These are phyloP conservation scores for Umbellularia californica DNA, from an alignment of 164 flowering plant genomes.

Conservation along the genomic window DNA sequence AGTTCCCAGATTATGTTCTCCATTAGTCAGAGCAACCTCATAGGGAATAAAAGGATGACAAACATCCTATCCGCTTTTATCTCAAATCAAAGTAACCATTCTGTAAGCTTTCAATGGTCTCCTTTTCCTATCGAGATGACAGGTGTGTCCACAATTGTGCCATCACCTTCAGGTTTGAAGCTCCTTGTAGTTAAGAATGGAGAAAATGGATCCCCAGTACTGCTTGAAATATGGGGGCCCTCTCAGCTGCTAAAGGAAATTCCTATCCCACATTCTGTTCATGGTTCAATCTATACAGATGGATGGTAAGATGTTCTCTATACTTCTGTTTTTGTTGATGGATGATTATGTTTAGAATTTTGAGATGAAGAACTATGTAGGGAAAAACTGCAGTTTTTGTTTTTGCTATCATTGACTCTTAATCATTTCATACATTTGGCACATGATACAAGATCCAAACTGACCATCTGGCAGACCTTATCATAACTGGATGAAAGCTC, in stretches of 20 bases:
- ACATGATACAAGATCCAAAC: too few relatives aligned
- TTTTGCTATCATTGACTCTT: too few relatives aligned
- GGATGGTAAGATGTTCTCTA: slow-evolving; percentile 62
- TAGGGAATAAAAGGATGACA: slow-evolving; percentile 76
- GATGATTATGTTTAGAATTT: not conserved
- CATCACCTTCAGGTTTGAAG: slow-evolving; percentile 91
- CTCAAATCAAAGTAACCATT: slow-evolving; percentile 26
- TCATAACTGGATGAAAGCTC: too few relatives aligned
- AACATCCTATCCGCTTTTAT: slow-evolving; percentile 54
- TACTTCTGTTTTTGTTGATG: not conserved
- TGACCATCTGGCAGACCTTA: too few relatives aligned
- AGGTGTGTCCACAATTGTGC: slow-evolving; percentile 66
- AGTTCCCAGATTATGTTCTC: slow-evolving; percentile 70
- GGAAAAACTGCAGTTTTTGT: too few relatives aligned
- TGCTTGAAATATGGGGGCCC: slow-evolving; percentile 78
- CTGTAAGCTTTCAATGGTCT: slow-evolving; percentile 75
- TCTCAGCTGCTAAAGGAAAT: slow-evolving; percentile 79
- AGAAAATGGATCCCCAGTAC: slow-evolving; percentile 73
- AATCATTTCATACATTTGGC: too few relatives aligned
- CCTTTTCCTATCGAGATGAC: slow-evolving; percentile 87
- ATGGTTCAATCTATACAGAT: slow-evolving; percentile 84
- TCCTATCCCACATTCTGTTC: slow-evolving; percentile 64
- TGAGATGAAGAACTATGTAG: not conserved
- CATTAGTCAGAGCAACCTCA: slow-evolving; percentile 66
- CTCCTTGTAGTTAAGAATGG: slow-evolving; percentile 68